Percentiles rank a stretch among this genome's conserved stretches.
These are phyloP conservation scores for Leptographium flavum DNA, from an alignment of 2,329 filamentous ascomycete species.

Conservation along the genomic window DNA sequence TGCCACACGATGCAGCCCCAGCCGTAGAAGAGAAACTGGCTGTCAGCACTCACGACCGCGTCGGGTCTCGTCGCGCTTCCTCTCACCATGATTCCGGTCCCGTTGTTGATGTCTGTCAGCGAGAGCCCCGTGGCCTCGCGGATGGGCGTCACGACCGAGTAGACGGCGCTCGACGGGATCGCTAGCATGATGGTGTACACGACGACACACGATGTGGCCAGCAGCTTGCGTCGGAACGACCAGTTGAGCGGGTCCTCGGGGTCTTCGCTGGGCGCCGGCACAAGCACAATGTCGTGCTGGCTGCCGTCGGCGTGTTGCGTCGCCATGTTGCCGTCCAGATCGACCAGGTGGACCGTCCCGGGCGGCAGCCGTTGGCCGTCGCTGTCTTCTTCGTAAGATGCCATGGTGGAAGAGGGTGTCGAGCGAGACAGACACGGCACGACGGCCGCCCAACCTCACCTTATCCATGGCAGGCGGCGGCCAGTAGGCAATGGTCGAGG, in stretches of 20 bases:
- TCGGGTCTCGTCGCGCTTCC: background rate
- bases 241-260: conserved; percentile 26
- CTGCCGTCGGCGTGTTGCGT: conserved; percentile 16
- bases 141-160: conserved; percentile 1
- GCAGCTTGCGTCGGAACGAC: conserved; percentile 18
- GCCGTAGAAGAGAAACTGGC: conserved; percentile 20
- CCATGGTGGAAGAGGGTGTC: too few relatives aligned
- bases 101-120: conserved; percentile 3
- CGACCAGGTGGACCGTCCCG: conserved; percentile 28
- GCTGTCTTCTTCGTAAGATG: conserved; percentile 1
- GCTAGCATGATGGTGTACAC: conserved; percentile 28
- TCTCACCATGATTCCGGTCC: conserved; percentile 2
- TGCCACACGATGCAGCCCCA: conserved; percentile 22
- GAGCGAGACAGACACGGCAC: too few relatives aligned
- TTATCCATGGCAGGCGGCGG: too few relatives aligned
- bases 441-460: too few relatives aligned
- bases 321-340: conserved; percentile 17
- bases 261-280: conserved; percentile 21
- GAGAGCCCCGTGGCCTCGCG: background rate
- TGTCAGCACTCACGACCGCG: background rate
- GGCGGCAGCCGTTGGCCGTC: conserved; percentile 12
- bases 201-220: conserved; percentile 16
- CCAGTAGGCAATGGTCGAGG: too few relatives aligned
- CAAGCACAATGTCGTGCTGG: conserved; percentile 25
- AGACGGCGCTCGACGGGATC: conserved; percentile 23